Evolutionary conservation across 495 filamentous ascomycete species (phyloP), one percentile per base, ranked within the genome.

Genomic region (Viridothelium virens): DNA sequence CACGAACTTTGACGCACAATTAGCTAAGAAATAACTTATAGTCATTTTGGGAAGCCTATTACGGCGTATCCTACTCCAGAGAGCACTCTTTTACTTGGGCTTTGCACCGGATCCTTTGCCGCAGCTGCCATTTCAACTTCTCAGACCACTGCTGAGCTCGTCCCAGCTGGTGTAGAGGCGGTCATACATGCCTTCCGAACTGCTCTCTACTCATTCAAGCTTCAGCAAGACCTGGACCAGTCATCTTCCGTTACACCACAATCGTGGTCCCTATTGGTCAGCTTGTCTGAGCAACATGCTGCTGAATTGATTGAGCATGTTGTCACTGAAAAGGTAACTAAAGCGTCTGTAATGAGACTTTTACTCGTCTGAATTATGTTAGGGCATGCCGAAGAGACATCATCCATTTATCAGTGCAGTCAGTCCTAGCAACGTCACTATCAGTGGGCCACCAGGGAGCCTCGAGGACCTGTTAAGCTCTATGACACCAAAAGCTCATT

Each of bases 101-200:
- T 66, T 16, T 66, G 64, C 46, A 66, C 64, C 10, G 64, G 64
- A 11, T 37, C 18, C 11, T 62, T 66, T 59, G 64, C 64, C 3
- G 64, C 50, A 61, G 48, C 64, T 38, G 64, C 46, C 36, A 46
- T 66, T 36, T 53, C 64, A 9, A 25, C 64, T 25, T 66, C 50
- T 12, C 33, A 59, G n/a, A 38, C 18, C 16, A 14, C 61, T 34
- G 31, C 34, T 0, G 64, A 66, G 16, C 64, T 66, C 25, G 9
- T 66, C 14, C 25, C 34, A 36, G 50, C 48, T 18, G 64, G 50
- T 25, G 33, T 44, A 18, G 5, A 61, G n/a, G 53, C 50, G 38
- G 64, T 53, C 63, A 53, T 53, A 5, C n/a, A 53, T 18, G 11
- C 48, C 5, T 53, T 53, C n/a, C 48, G 48, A 5, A 53, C 48